phyloP scores from a whole-genome alignment of 2,329 filamentous ascomycete species.

The Fusarium aywerte region DNA sequence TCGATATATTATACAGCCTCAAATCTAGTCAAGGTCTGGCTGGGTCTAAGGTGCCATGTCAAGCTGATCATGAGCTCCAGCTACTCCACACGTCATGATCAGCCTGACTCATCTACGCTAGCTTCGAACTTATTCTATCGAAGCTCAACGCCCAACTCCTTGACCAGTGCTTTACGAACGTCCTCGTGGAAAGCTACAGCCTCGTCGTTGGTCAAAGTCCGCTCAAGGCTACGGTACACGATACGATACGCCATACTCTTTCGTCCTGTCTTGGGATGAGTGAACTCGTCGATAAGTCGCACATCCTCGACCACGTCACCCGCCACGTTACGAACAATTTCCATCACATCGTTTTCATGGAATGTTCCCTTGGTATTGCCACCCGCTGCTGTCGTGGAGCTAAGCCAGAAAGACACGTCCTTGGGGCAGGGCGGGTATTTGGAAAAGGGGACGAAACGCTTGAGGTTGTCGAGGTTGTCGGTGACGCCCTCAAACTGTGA shows the following conservation, averaged over 20 bases:
- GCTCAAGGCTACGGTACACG: conserved; percentile 91
- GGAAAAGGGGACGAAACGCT: conserved; percentile 85
- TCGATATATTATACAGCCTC: conserved; percentile 27
- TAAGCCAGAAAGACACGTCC: conserved; percentile 94
- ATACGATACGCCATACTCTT: conserved; percentile 92
- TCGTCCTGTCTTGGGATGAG: conserved; percentile 83
- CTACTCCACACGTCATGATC: conserved; percentile 36
- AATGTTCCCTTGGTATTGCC: conserved; percentile 65
- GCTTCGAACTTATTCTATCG: conserved; percentile 41
- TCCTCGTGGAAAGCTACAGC: conserved; percentile 78
- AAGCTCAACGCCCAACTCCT: conserved; percentile 78
- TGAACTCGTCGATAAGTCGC: conserved; percentile 83
- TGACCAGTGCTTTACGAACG: conserved; percentile 72
- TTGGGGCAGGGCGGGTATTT: conserved; percentile 90
- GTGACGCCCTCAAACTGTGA: conserved; percentile 79
- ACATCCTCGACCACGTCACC: conserved; percentile 92
- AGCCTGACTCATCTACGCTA: conserved; percentile 30
- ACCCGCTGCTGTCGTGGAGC: conserved; percentile 57
- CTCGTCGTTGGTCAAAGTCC: conserved; percentile 87
- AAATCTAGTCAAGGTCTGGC: conserved; percentile 11
- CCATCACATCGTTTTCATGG: conserved; percentile 98
- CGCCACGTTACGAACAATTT: conserved; percentile 84
- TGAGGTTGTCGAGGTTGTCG: conserved; percentile 59
- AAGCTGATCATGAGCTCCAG: conserved; percentile 34
- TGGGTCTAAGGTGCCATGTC: conserved; percentile 22